Evolutionary conservation across 108 stramenopile genomes (phyloP).

Genomic region (Cyclotella choctawhatcheeana): DNA sequence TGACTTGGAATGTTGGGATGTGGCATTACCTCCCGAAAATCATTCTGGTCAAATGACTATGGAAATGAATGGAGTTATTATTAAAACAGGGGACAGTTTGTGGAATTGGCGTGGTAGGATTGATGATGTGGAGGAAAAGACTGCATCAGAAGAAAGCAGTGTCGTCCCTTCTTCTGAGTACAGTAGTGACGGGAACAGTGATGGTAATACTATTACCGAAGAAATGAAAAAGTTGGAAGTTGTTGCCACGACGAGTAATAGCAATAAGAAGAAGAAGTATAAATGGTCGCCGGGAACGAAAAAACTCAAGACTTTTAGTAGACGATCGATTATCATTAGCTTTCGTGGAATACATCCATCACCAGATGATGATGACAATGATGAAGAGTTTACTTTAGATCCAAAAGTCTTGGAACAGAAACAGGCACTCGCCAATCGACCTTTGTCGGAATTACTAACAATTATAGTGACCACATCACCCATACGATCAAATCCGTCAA

Average conservation of each 20-base stretch:
- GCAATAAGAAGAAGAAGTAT: conserved; percentile 3
- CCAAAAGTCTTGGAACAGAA: background rate
- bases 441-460: conserved; percentile 73
- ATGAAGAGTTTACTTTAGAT: background rate
- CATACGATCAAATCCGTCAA: conserved; percentile 84
- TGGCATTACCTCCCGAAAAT: conserved; percentile 28
- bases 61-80: conserved; percentile 40
- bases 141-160: conserved; percentile 1
- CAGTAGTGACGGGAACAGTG: conserved; percentile 3
- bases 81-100: conserved; percentile 61
- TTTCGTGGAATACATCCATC: conserved; percentile 36
- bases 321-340: conserved; percentile 31
- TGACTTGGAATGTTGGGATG: conserved; percentile 63
- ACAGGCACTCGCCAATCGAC: conserved; percentile 1
- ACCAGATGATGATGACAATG: background rate
- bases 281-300: conserved; percentile 23
- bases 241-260: background rate
- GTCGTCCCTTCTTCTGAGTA: background rate
- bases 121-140: conserved; percentile 14
- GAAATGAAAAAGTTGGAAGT: conserved; percentile 21
- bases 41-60: conserved; percentile 50
- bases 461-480: conserved; percentile 87
- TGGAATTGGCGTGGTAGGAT: conserved; percentile 76
- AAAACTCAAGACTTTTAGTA: conserved; percentile 30
- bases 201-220: conserved; percentile 4